These are phyloP conservation scores for Pseudopediastrum boryanum DNA, from an alignment of 139 green algal genomes.

Conservation along the genomic window DNA sequence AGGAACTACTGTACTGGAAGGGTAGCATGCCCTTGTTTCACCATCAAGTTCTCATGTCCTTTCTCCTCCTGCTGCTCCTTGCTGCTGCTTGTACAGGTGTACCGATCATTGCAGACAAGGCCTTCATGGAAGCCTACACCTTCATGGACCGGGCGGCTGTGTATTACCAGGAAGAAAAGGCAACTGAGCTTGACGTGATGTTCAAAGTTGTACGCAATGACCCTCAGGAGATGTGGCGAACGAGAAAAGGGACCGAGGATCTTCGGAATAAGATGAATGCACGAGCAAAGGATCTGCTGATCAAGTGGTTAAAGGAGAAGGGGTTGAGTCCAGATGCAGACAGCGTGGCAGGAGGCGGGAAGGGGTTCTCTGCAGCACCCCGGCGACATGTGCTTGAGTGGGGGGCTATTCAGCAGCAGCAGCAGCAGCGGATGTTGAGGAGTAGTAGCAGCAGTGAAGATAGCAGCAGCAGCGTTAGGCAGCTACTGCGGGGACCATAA, in stretches of 20 bases:
- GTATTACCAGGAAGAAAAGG: conserved; percentile 31
- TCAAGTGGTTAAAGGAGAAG: conserved; percentile 32
- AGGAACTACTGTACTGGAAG: background rate
- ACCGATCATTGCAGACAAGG: conserved; percentile 36
- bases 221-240: conserved; percentile 35
- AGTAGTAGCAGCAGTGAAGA: too few relatives aligned
- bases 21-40: background rate
- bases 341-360: background rate
- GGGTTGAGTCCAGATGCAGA: conserved; percentile 17
- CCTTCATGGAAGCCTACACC: conserved; percentile 32
- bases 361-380: too few relatives aligned
- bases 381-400: too few relatives aligned
- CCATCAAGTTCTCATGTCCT: background rate
- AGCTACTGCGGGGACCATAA: too few relatives aligned
- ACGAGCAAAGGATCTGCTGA: background rate
- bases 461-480: too few relatives aligned
- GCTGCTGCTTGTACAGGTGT: conserved; percentile 9
- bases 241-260: conserved; percentile 8
- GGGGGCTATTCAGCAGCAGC: too few relatives aligned
- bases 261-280: conserved; percentile 35
- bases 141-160: conserved; percentile 35
- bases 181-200: conserved; percentile 39
- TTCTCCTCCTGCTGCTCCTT: background rate
- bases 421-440: too few relatives aligned
- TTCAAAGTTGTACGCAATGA: conserved; percentile 16